A percentile compares a stretch with the other conserved stretches of the same genome.
Evolutionary conservation across 1,139 yeast species (phyloP).

Genomic region (Blastobotrys indianensis): DNA sequence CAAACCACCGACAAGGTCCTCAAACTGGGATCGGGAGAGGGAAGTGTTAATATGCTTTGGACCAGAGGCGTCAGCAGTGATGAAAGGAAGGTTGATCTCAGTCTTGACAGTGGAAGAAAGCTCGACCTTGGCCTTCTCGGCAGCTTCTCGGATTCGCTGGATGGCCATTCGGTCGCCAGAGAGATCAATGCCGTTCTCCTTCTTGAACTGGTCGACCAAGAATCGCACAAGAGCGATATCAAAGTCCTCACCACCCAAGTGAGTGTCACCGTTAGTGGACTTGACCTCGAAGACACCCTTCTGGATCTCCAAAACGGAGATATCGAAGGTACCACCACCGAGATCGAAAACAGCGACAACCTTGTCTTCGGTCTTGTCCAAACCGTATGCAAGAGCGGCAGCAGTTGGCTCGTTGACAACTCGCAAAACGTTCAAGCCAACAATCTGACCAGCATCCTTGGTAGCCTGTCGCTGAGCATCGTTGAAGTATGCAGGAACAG

Average conservation of each 20-base stretch:
- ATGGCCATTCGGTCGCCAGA: slow-evolving; percentile 95
- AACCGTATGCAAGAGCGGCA: slow-evolving; percentile 96
- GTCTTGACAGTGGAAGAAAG: slow-evolving; percentile 90
- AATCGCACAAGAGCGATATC: slow-evolving; percentile 83
- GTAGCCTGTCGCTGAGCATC: slow-evolving; percentile 99
- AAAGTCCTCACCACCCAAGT: slow-evolving; percentile 80
- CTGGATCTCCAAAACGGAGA: slow-evolving; percentile 78
- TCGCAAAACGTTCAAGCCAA: slow-evolving; percentile 91
- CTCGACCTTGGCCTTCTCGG: slow-evolving; percentile 99
- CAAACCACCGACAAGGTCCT: slow-evolving; percentile 82
- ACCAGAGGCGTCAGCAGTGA: slow-evolving; percentile 91
- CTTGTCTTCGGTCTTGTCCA: slow-evolving; percentile 71
- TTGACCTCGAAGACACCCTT: slow-evolving; percentile 97
- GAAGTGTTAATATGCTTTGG: slow-evolving; percentile 97
- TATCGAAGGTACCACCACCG: slow-evolving; percentile 90
- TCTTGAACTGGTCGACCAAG: slow-evolving; percentile 87
- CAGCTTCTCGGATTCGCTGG: slow-evolving; percentile 99
- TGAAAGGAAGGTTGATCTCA: slow-evolving; percentile 94
- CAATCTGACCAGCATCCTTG: slow-evolving; percentile 97
- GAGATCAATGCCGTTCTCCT: slow-evolving; percentile 86
- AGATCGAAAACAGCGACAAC: slow-evolving; percentile 81
- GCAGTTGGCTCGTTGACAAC: slow-evolving; percentile 99
- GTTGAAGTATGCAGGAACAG: slow-evolving; percentile 97
- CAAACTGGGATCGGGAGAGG: slow-evolving; percentile 89
- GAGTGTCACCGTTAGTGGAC: slow-evolving; percentile 88